These are phyloP conservation scores for Fistulifera pelliculosa DNA, from an alignment of 108 stramenopile species.

Conservation along the genomic window DNA sequence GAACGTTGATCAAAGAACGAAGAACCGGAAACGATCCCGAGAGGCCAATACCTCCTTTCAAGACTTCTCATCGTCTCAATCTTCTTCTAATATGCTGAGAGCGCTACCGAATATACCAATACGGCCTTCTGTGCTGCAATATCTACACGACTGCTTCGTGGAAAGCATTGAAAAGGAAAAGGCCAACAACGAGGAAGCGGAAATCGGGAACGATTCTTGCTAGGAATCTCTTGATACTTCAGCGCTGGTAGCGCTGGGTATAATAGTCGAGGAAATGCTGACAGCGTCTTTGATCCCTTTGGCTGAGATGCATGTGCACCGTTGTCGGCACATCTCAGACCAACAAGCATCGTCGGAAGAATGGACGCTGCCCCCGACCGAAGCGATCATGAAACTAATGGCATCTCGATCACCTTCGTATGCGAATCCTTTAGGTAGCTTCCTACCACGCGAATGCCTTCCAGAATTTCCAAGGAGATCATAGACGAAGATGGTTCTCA, in stretches of 20 bases:
- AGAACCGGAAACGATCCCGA: too few relatives aligned
- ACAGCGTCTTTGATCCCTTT: constrained; percentile 47
- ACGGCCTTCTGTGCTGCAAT: constrained; percentile 3
- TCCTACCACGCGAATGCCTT: too few relatives aligned
- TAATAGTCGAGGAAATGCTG: constrained; percentile 51
- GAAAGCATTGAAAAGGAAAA: not conserved
- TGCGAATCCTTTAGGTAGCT: too few relatives aligned
- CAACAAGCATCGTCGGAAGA: constrained; percentile 9
- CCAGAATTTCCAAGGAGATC: too few relatives aligned
- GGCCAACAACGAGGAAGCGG: not conserved
- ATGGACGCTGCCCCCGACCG: constrained; percentile 53
- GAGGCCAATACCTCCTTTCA: too few relatives aligned
- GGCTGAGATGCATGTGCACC: constrained; percentile 41
- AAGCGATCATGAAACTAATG: constrained; percentile 29
- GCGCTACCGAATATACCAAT: constrained; percentile 5
- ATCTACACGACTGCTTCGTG: not conserved
- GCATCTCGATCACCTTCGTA: not conserved
- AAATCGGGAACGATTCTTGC: not conserved
- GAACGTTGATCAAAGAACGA: too few relatives aligned
- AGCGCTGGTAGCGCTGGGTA: constrained; percentile 45
- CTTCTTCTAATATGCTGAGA: too few relatives aligned
- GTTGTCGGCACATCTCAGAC: constrained; percentile 33
- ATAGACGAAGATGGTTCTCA: too few relatives aligned
- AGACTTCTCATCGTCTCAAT: too few relatives aligned
- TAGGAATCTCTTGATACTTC: constrained; percentile 32